phyloP scores from a whole-genome alignment of 371 early-diverging fungal species.

The Dichotomocladium elegans region DNA sequence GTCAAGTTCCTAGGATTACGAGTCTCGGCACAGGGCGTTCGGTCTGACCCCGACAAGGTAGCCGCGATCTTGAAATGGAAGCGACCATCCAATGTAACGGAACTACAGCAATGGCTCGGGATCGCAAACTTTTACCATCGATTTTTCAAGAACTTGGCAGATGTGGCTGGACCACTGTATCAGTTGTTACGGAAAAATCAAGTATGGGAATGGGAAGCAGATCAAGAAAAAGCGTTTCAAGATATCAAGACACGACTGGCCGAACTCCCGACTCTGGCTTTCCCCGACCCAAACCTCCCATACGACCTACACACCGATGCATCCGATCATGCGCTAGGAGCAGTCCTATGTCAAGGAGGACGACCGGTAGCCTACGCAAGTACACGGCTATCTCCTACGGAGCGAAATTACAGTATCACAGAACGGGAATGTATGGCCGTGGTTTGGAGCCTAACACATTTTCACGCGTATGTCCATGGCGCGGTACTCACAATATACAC shows the following conservation, averaged over 20 bases:
- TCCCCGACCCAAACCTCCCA: too few species aligned
- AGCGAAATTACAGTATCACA: not conserved
- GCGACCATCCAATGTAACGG: constrained; percentile 24
- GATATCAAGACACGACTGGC: constrained; percentile 5
- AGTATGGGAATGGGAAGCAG: not conserved
- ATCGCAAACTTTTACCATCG: too few species aligned
- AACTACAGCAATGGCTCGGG: too few species aligned
- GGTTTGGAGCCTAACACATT: not conserved
- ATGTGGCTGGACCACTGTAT: too few species aligned
- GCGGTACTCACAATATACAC: not conserved
- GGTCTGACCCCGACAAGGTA: constrained; percentile 20
- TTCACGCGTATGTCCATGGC: not conserved
- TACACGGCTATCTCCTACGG: too few species aligned
- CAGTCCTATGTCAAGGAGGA: constrained; percentile 5
- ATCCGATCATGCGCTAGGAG: constrained; percentile 3
- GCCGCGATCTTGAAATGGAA: constrained; percentile 24
- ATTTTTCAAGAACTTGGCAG: too few species aligned
- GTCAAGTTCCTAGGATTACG: constrained; percentile 41
- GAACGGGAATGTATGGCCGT: not conserved
- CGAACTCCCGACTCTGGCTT: too few species aligned
- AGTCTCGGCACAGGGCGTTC: constrained; percentile 23
- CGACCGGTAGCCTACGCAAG: constrained; percentile 16
- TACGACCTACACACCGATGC: constrained; percentile 14
- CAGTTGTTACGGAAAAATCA: not conserved
- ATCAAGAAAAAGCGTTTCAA: constrained; percentile 5